These are phyloP conservation scores for Aspergillus aculeatinus DNA, from an alignment of 2,329 filamentous ascomycete genomes.

Conservation along the genomic window DNA sequence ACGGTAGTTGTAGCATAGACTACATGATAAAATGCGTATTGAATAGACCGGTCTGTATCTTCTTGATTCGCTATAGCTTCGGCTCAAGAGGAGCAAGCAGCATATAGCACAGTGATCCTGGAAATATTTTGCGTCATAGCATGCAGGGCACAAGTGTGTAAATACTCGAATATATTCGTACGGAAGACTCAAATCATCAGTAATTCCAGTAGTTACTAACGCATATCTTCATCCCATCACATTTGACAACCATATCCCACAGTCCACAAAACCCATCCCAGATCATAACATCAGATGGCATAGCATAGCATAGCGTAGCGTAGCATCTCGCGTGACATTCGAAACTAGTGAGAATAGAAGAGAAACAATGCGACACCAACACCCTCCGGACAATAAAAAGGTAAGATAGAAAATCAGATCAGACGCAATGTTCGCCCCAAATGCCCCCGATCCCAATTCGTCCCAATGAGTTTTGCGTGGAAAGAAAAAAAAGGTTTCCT, in stretches of 20 bases:
- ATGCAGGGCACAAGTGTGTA: no score
- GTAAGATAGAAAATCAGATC: constrained; percentile 22
- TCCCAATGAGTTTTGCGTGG: constrained; percentile 34
- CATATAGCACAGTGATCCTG: no score
- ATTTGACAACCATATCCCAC: not conserved
- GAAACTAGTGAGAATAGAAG: not conserved
- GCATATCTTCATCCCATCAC: constrained; percentile 1
- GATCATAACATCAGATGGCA: not conserved
- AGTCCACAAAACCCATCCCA: not conserved
- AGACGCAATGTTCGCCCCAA: constrained; percentile 41
- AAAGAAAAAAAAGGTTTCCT: constrained; percentile 11
- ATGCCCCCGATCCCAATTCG: constrained; percentile 41
- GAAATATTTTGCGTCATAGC: no score
- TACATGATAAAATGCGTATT: no score
- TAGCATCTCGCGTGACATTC: constrained; percentile 4
- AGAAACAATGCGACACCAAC: not conserved
- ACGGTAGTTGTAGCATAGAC: no score
- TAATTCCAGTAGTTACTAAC: constrained; percentile 4
- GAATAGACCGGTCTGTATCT: no score
- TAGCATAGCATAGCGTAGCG: not conserved
- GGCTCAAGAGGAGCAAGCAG: no score
- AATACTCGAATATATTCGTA: not conserved
- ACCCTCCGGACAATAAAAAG: not conserved
- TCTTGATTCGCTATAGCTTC: no score
- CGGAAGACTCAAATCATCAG: not conserved